phyloP scores from a whole-genome alignment of 73 alveolate genomes.

The Paraurostyla sp. region DNA sequence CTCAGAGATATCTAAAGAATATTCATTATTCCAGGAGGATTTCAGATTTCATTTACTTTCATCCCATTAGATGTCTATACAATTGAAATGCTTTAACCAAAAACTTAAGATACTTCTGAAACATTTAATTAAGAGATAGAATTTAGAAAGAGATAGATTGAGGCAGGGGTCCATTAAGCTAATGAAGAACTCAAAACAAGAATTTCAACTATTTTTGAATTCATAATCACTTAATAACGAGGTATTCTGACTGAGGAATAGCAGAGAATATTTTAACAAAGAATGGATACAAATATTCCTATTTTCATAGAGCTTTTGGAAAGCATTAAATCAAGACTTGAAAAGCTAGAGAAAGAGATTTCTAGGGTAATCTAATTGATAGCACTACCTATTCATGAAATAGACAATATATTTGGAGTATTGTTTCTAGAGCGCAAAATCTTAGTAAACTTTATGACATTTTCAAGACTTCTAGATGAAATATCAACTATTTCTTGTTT shows the following conservation, averaged over 20 bases:
- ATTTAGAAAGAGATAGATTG: not conserved
- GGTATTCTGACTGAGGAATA: not conserved
- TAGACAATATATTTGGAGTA: conserved; percentile 6
- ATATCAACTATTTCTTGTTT: conserved; percentile 10
- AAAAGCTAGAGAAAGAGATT: conserved; percentile 12
- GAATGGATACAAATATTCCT: conserved; percentile 21
- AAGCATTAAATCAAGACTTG: not conserved
- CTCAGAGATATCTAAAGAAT: conserved; percentile 47
- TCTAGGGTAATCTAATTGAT: not conserved
- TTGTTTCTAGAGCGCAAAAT: conserved; percentile 48
- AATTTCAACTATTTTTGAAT: not conserved
- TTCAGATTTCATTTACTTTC: conserved; percentile 22
- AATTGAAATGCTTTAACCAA: conserved; percentile 55
- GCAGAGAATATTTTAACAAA: not conserved
- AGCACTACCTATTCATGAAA: not conserved
- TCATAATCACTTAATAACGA: not conserved
- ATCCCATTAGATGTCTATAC: conserved; percentile 50
- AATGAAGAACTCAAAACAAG: conserved; percentile 38
- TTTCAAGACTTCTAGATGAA: conserved; percentile 19
- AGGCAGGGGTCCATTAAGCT: not conserved
- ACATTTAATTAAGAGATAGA: conserved; percentile 21
- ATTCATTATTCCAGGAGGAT: not conserved
- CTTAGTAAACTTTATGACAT: conserved; percentile 33
- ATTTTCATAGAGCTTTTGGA: conserved; percentile 6
- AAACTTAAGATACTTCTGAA: conserved; percentile 42